A percentile compares a stretch with the other conserved stretches of the same genome.
Conservation (phyloP, 257 asterid species). For the Linaria vulgaris region DNA sequence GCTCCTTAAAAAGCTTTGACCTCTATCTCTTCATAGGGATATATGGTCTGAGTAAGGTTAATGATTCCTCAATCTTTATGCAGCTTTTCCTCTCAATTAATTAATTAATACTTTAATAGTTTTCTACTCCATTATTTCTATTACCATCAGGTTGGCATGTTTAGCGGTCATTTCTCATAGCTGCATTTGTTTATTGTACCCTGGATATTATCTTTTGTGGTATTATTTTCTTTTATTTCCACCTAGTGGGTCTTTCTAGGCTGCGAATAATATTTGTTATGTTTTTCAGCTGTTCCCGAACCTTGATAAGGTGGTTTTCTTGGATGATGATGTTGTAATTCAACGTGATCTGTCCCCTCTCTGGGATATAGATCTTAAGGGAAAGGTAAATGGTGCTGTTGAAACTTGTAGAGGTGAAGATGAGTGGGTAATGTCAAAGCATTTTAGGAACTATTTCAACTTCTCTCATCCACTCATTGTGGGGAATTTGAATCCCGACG, state of each 20-base stretch:
- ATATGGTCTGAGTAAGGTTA: constrained; percentile 5
- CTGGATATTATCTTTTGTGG: constrained; percentile 4
- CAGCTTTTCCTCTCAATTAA: neutral
- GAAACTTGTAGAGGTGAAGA: constrained; percentile 99
- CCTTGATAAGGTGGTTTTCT: constrained; percentile 93
- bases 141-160: constrained; percentile 12
- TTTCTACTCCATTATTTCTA: neutral
- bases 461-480: constrained; percentile 87
- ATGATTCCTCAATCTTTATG: neutral
- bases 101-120: neutral
- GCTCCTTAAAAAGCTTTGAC: constrained; percentile 3
- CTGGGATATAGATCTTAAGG: constrained; percentile 81
- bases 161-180: constrained; percentile 8
- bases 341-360: constrained; percentile 91
- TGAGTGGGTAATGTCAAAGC: constrained; percentile 97
- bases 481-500: constrained; percentile 80
- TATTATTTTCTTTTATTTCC: constrained; percentile 10
- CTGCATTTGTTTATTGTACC: constrained; percentile 16
- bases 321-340: constrained; percentile 93
- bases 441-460: constrained; percentile 87
- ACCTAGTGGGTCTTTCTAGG: constrained; percentile 19
- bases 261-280: constrained; percentile 24
- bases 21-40: constrained; percentile 5
- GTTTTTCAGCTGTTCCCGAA: constrained; percentile 91
- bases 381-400: constrained; percentile 98